phyloP scores from a whole-genome alignment of 306 rosid species.

The Styphnolobium japonicum region DNA sequence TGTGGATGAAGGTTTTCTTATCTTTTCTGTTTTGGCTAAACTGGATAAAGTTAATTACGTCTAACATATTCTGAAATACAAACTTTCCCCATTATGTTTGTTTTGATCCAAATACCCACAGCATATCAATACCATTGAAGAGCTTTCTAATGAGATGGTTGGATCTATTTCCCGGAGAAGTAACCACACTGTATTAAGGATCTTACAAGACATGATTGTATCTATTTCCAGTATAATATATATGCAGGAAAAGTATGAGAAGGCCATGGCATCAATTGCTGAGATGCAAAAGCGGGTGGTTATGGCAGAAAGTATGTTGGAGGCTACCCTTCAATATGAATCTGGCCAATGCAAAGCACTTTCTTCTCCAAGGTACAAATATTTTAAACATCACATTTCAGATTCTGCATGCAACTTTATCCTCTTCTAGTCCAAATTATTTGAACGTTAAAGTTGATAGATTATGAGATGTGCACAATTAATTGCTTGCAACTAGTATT shows the following conservation, averaged over 20 bases:
- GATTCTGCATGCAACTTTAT: conserved; percentile 20
- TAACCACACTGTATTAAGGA: conserved; percentile 20
- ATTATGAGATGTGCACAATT: background rate
- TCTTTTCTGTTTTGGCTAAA: background rate
- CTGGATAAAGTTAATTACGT: background rate
- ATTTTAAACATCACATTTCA: conserved; percentile 4
- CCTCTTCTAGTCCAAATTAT: background rate
- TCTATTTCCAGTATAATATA: conserved; percentile 32
- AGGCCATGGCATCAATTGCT: conserved; percentile 59
- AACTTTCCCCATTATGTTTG: background rate
- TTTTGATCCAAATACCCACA: conserved; percentile 11
- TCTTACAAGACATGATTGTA: conserved; percentile 37
- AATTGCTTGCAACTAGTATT: background rate
- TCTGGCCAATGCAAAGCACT: conserved; percentile 86
- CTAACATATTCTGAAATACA: background rate
- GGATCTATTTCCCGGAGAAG: conserved; percentile 5
- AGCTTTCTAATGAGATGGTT: background rate
- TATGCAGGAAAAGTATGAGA: conserved; percentile 90
- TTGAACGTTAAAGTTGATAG: background rate
- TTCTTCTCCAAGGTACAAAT: conserved; percentile 72
- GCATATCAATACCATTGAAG: conserved; percentile 10
- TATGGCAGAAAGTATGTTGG: conserved; percentile 89
- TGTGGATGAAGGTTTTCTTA: background rate
- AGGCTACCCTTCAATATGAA: conserved; percentile 93
- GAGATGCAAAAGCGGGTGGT: conserved; percentile 83